These are phyloP conservation scores for Cercospora brassicicola DNA, from an alignment of 2,329 filamentous ascomycete genomes.

Conservation along the genomic window DNA sequence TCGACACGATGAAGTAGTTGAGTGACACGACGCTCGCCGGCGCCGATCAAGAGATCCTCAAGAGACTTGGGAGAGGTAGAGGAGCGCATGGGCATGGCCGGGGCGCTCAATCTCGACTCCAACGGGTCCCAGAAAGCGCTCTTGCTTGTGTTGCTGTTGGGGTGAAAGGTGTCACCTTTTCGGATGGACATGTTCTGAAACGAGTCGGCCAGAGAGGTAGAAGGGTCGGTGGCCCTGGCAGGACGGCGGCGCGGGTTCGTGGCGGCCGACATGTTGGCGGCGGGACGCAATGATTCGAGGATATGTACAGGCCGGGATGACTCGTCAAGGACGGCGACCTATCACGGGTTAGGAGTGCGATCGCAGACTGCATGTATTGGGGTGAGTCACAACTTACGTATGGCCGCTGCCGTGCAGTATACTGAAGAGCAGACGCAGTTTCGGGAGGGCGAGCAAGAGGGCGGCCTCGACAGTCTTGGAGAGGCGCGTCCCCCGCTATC, in stretches of 20 bases:
- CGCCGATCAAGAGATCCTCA: constrained; percentile 50
- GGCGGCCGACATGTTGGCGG: constrained; percentile 36
- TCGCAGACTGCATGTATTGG: constrained; percentile 15
- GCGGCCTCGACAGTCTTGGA: not conserved
- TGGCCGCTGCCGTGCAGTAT: not conserved
- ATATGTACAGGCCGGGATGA: constrained; percentile 21
- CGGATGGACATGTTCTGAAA: constrained; percentile 48
- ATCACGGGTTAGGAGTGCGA: constrained; percentile 18
- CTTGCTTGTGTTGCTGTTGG: constrained; percentile 46
- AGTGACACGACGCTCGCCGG: constrained; percentile 47
- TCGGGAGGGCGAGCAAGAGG: not conserved
- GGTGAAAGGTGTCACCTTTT: constrained; percentile 53
- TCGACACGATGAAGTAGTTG: constrained; percentile 50
- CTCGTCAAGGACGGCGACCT: constrained; percentile 21
- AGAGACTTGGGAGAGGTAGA: constrained; percentile 51
- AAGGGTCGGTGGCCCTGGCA: constrained; percentile 39
- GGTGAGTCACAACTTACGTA: constrained; percentile 23
- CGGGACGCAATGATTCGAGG: constrained; percentile 19
- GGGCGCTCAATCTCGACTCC: constrained; percentile 29
- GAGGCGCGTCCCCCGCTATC: not conserved
- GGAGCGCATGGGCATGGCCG: constrained; percentile 50
- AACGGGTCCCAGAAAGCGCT: constrained; percentile 43
- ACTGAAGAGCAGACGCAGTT: not conserved
- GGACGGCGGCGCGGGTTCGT: constrained; percentile 50
- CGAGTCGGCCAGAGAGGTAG: constrained; percentile 39